Base-by-base conservation (phyloP, 2,329 filamentous ascomycete genomes). In the Trichoderma sp. region DNA sequence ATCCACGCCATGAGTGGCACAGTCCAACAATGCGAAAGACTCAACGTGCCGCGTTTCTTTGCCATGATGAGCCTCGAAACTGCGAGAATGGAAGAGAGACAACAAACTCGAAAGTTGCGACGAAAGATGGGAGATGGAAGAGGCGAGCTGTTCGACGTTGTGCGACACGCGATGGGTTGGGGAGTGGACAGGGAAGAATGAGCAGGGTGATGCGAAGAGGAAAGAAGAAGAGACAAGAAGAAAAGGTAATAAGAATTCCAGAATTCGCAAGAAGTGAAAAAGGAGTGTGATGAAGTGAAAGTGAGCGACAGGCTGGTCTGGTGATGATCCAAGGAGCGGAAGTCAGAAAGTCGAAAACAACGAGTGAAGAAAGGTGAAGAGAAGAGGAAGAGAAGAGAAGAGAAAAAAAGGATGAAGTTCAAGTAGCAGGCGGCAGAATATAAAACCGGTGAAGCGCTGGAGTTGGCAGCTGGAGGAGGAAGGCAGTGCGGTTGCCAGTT, bases 61-160 rank as follows among this genome's bases (percentile, higher is more conserved):
- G 70, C 70, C 74, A 75, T 77, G 49, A 37, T 72, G 66, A 61
- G 49, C 52, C 61, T 13, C 35, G 29, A 6, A 21, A n/a, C n/a
- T 14, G 40, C 49, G 40, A 27, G 5, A 10, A 37, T 8, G 5
- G 6, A 33, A 21, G 55, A 58, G 68, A 68, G 31, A 35, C 49
- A 49, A 69, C 5, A 55, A 52, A 27, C 4, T 60, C 43, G 56
- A 55, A 16, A 53, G 27, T 64, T 29, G 59, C 66, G 58, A 40
- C 66, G 61, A 19, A 57, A 33, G 33, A 21, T 43, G 62, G 35
- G 7, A 43, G 40, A 43, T 43, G 40, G 40, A 43, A n/a, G 2
- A 40, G 27, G 21, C n/a, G n/a, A 21, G 5, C 10, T 49, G 35
- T 24, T 21, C 24, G 59, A 19, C 24, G 59, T 1, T 5, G 11